Evolutionary conservation across 306 rosid genomes (phyloP).

Genomic region (Trifolium repens): DNA sequence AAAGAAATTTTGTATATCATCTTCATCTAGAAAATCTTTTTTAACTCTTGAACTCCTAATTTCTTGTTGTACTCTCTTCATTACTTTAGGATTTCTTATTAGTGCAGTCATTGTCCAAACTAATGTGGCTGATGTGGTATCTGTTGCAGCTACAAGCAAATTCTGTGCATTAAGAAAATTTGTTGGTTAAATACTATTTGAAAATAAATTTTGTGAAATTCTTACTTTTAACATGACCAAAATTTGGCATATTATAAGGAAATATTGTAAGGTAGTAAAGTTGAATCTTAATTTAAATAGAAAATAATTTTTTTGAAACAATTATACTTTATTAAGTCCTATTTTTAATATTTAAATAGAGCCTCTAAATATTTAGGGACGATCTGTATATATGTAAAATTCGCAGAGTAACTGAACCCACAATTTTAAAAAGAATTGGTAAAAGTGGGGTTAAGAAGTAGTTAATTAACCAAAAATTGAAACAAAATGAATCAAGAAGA

Average conservation of each 20-base stretch:
- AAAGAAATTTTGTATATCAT: conserved; percentile 14
- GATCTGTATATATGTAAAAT: no score
- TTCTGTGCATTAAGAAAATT: neutral
- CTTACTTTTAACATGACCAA: neutral
- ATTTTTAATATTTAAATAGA: no score
- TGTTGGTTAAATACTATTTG: neutral
- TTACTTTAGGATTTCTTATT: conserved; percentile 12
- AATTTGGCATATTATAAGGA: no score
- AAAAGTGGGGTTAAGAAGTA: no score
- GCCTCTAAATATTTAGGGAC: no score
- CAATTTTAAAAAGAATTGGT: no score
- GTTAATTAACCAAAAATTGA: neutral
- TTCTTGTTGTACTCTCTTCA: conserved; percentile 30
- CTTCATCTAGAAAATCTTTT: conserved; percentile 21
- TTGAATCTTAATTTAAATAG: no score
- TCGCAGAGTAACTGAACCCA: no score
- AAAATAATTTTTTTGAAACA: no score
- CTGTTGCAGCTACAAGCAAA: conserved; percentile 33
- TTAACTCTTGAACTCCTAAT: neutral
- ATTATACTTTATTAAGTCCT: no score
- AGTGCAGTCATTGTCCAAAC: conserved; percentile 19
- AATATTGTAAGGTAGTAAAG: no score
- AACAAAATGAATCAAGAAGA: neutral
- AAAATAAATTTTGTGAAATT: neutral
- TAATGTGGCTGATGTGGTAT: conserved; percentile 35